Evolutionary conservation across 768 basidiomycete genomes (phyloP), one percentile per base, ranked within the genome.

Genomic region (Rhodotorula graminis): DNA sequence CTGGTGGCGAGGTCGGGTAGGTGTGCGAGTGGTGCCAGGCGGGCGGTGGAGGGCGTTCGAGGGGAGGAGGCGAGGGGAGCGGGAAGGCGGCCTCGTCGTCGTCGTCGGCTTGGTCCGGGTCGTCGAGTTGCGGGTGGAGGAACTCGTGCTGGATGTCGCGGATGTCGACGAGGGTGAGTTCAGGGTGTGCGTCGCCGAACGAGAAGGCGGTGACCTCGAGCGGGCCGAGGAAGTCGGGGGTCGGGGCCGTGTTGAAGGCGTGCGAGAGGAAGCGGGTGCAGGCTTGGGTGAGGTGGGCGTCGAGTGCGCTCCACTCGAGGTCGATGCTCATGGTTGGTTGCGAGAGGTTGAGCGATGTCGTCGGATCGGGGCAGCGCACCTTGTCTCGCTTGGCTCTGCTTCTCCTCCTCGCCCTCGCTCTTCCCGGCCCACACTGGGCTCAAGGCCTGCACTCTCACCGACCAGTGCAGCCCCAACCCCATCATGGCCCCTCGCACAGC

Each of bases 161-260:
- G 64, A 98, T 82, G 82, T 96, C 96, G 66, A 91, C 88, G 65
- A 98, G 85, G 80, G 96, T 92, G 33, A 94, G 86, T 70, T 93
- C 89, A 9, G 96, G 96, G 6, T 88, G 80, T 29, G 84, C 83
- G 0, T 88, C 87, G 46, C 96, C 96, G 81, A 99, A 94, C 69
- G 92, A 90, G 66, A 98, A 85, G 8, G 88, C 88, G 3, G 88
- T 89, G 67, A 98, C 88, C 70, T 89, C 86, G 70, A 98, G 87
- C 23, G 94, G 93, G 4, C 96, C 96, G 50, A 99, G 90, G 81
- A 94, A 98, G 18, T 92, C 92, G 0, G 95, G 96, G n/a, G 91
- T 83, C 46, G 86, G 82, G 6, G 88, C 87, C 61, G 82, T 85
- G 12, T 85, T 79, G 33, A 99, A 88, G 69, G 92, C 90, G 69